These are phyloP conservation scores for Inosperma sp. DNA, from an alignment of 768 basidiomycete species.

Conservation along the genomic window DNA sequence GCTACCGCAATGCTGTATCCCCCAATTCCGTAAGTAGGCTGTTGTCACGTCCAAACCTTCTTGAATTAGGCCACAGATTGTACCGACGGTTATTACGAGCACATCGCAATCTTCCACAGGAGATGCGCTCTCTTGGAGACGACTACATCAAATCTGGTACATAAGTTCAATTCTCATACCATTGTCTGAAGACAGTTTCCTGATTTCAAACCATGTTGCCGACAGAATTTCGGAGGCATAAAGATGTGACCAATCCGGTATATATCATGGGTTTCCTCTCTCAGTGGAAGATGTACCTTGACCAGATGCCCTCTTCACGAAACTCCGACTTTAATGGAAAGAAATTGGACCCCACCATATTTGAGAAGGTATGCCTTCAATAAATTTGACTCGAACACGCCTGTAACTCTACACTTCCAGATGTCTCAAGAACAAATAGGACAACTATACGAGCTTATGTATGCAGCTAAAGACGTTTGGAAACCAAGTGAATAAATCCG, in stretches of 20 bases:
- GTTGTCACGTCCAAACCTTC: conserved; percentile 2
- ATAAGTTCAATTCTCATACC: conserved; percentile 7
- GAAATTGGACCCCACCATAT: conserved; percentile 61
- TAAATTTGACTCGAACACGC: neutral
- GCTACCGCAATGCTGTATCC: conserved; percentile 69
- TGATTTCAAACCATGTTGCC: neutral
- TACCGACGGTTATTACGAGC: conserved; percentile 78
- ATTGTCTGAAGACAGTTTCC: neutral
- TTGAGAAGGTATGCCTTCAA: conserved; percentile 62
- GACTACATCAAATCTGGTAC: conserved; percentile 77
- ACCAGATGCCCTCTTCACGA: conserved; percentile 51
- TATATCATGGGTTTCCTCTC: conserved; percentile 93
- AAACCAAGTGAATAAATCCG: conserved; percentile 48
- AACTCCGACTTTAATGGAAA: conserved; percentile 54
- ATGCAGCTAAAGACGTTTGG: conserved; percentile 85
- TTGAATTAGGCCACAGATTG: conserved; percentile 43
- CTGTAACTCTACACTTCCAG: conserved; percentile 33
- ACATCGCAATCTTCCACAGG: conserved; percentile 64
- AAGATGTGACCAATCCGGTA: conserved; percentile 72
- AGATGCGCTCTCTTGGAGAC: conserved; percentile 84
- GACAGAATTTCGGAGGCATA: conserved; percentile 84
- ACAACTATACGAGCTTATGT: conserved; percentile 93
- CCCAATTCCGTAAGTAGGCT: conserved; percentile 67
- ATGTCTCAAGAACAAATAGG: conserved; percentile 89
- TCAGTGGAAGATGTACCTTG: conserved; percentile 93